phyloP scores from a whole-genome alignment of 768 basidiomycete genomes.

The Trametes sanguinea region DNA sequence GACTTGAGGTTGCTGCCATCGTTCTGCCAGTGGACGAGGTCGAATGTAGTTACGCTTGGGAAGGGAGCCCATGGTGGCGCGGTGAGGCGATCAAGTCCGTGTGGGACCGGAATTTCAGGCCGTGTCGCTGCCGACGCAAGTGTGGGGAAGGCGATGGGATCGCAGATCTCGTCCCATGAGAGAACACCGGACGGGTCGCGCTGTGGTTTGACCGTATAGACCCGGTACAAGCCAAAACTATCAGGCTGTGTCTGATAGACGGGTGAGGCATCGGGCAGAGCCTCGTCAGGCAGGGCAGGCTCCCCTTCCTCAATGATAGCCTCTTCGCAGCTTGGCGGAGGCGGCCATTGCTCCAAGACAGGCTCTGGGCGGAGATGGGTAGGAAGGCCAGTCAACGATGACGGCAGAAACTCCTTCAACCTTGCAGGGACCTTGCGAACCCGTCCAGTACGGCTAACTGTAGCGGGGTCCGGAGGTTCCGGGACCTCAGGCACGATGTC shows the following conservation, averaged over 20 bases:
- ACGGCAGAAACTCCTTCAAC: conserved; percentile 4
- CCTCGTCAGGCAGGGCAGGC: not conserved
- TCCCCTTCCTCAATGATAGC: too few species aligned
- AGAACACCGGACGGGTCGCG: not conserved
- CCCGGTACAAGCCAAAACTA: not conserved
- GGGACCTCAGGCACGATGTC: too few species aligned
- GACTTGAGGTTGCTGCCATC: conserved; percentile 32
- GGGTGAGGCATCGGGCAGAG: not conserved
- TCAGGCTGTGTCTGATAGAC: not conserved
- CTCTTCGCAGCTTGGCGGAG: too few species aligned
- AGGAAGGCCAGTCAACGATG: not conserved
- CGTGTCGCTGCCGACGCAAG: too few species aligned
- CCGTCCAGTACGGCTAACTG: not conserved
- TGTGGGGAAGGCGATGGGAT: not conserved
- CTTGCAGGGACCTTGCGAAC: not conserved
- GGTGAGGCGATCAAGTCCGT: too few species aligned
- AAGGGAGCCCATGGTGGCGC: conserved; percentile 13
- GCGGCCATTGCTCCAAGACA: too few species aligned
- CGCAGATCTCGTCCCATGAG: not conserved
- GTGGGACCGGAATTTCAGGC: not conserved
- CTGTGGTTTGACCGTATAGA: not conserved
- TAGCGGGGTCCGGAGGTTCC: not conserved
- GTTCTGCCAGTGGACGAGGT: conserved; percentile 34
- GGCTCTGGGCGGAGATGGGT: not conserved
- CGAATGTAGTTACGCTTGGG: conserved; percentile 23